Conservation (phyloP, 2,329 filamentous ascomycete genomes). For the Xylariaceae sp. region DNA sequence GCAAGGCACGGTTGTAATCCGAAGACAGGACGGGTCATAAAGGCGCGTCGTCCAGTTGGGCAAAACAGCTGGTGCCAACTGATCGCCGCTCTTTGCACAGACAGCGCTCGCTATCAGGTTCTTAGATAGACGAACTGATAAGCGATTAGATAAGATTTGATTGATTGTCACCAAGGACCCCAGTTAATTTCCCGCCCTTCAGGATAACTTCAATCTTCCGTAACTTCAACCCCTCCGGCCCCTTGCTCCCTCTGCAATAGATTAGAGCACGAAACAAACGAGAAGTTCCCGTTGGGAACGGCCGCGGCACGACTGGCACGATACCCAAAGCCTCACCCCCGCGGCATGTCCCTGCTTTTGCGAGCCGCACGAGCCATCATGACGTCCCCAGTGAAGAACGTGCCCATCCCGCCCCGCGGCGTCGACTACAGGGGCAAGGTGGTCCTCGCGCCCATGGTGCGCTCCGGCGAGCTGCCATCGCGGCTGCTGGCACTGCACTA, state of each 20-base stretch:
- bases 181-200: background rate
- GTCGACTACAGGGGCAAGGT: conserved; percentile 92
- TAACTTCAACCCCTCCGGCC: too few species aligned
- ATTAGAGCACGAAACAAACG: too few species aligned
- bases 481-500: conserved; percentile 86
- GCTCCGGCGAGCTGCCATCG: conserved; percentile 90
- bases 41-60: too few species aligned
- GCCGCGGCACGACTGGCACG: conserved; percentile 2
- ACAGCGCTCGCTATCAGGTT: too few species aligned
- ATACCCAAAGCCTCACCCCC: background rate
- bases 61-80: too few species aligned
- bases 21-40: too few species aligned
- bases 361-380: conserved; percentile 42
- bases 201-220: background rate
- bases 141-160: conserved; percentile 15
- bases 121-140: too few species aligned
- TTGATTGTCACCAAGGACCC: background rate
- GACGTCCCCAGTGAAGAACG: conserved; percentile 53
- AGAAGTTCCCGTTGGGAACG: too few species aligned
- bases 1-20: too few species aligned
- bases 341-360: conserved; percentile 16
- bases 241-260: background rate
- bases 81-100: too few species aligned
- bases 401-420: conserved; percentile 79
- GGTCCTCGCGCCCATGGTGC: conserved; percentile 95